Base-by-base conservation (phyloP, 768 basidiomycete genomes). In the Trametes cinnabarina region DNA sequence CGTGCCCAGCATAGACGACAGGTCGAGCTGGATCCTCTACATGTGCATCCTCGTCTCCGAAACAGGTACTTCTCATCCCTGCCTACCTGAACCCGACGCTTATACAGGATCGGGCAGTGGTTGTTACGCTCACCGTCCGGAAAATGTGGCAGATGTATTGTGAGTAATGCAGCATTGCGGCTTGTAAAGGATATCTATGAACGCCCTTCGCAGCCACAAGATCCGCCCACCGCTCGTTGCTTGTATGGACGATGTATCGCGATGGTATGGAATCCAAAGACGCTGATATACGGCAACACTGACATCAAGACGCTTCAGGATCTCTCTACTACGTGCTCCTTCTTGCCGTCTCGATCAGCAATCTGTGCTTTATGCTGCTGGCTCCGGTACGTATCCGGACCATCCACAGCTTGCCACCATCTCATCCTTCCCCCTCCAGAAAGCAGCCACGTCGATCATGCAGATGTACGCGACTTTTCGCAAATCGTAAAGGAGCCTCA, bases 201-300 rank as follows among this genome's bases (percentile, higher is more conserved):
- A 25, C 8, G 20, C 3, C 14, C 6, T 7, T 14, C n/a, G 20
- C 32, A 40, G 37, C 14, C n/a, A 28, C 22, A 0, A 4, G 10
- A 4, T 28, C 14, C 5, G 37, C n/a, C 17, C 53, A 39, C 20
- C 54, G 46, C 1, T 47, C 54, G 14, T 25, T 30, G 17, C 26
- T 58, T n/a, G 30, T 58, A 5, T 12, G 39, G 17, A 58, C 46
- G 15, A 58, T 53, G 57, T 58, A 53, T 43, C 57, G 57, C 9
- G 57, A 58, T 15, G 57, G 57, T 53, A 48, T 6, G 57, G n/a
- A n/a, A n/a, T n/a, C n/a, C n/a, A n/a, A n/a, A n/a, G n/a, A n/a
- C n/a, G n/a, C n/a, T n/a, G n/a, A 2, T 14, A 15, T 26, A 5
- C 15, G 8, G n/a, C 20, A 14, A 8, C 1, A 22, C 4, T 52